Percentiles rank a stretch among this genome's conserved stretches.
phyloP scores from a whole-genome alignment of 768 basidiomycete genomes.

The Agrocybe pediades region DNA sequence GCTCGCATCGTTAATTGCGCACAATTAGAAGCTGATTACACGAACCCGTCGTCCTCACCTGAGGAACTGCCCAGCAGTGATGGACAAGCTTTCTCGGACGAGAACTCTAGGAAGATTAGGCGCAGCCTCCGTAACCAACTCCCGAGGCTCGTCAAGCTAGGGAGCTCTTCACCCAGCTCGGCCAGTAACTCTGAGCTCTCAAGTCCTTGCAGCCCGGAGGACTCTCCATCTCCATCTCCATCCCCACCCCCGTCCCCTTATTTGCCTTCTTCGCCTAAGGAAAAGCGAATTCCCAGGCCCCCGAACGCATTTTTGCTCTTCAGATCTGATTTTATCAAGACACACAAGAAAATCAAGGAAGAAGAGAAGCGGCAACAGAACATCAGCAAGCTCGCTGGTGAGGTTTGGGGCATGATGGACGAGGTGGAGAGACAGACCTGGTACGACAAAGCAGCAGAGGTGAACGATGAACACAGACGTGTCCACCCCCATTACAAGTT shows the following conservation, averaged over 20 bases:
- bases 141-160: no score
- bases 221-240: no score
- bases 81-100: no score
- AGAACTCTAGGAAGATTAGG: no score
- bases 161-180: no score
- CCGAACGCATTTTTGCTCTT: conserved; percentile 87
- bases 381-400: conserved; percentile 69
- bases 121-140: no score
- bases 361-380: conserved; percentile 73
- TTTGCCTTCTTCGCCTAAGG: conserved; percentile 32
- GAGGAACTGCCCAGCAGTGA: no score
- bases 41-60: no score
- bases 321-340: conserved; percentile 63
- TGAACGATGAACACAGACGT: conserved; percentile 46
- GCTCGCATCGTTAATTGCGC: no score
- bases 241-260: conserved; percentile 11
- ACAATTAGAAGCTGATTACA: no score
- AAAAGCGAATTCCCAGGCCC: conserved; percentile 76
- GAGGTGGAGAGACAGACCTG: conserved; percentile 48
- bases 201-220: no score
- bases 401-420: conserved; percentile 63
- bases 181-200: no score
- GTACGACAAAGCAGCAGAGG: conserved; percentile 47
- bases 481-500: conserved; percentile 67
- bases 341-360: conserved; percentile 43